These are phyloP conservation scores for Purshia tridentata DNA, from an alignment of 306 rosid genomes.

Conservation along the genomic window DNA sequence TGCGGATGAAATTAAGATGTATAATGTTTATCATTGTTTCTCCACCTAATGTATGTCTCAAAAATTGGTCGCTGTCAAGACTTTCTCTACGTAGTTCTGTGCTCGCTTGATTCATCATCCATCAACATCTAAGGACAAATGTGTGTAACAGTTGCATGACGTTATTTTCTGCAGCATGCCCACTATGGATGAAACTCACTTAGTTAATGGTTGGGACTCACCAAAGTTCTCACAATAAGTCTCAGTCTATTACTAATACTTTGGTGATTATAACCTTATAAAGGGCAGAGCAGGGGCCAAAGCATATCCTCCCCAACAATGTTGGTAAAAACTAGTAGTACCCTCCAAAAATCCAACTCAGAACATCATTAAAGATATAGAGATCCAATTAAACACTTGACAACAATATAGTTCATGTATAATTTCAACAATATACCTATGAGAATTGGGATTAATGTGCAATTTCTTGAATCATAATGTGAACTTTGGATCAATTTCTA, in stretches of 20 bases:
- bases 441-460: background rate
- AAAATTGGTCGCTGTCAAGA: background rate
- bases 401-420: background rate
- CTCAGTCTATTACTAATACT: too few relatives aligned
- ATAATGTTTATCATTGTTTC: slow-evolving; percentile 5
- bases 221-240: too few relatives aligned
- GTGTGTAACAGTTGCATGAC: too few relatives aligned
- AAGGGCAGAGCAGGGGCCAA: too few relatives aligned
- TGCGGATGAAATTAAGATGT: background rate
- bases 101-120: background rate
- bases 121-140: background rate
- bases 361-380: background rate
- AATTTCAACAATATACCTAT: background rate
- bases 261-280: too few relatives aligned
- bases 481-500: background rate
- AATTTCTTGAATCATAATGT: background rate
- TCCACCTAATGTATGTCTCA: background rate
- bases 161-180: too few relatives aligned
- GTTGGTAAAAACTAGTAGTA: too few relatives aligned
- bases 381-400: background rate
- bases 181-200: too few relatives aligned
- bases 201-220: too few relatives aligned
- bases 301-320: too few relatives aligned
- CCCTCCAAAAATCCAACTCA: too few relatives aligned
- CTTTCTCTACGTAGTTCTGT: background rate